phyloP scores from a whole-genome alignment of 1,284 basidiomycete genomes.

The Phlebopus sp. region DNA sequence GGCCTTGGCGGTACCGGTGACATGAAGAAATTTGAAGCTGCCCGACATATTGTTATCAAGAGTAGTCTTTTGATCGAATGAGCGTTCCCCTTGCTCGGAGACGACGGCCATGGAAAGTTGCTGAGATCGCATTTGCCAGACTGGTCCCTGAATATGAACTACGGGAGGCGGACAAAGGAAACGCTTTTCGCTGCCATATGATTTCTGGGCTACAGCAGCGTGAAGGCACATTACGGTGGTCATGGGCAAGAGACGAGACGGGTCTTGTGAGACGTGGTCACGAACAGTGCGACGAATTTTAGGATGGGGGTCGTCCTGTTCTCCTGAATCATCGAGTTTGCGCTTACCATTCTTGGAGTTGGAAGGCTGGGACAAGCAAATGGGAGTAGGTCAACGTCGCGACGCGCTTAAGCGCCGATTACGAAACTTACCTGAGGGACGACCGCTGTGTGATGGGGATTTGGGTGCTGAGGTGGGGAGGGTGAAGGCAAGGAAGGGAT shows the following conservation, averaged over 20 bases:
- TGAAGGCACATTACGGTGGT: slow-evolving; percentile 86
- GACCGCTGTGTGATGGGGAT: slow-evolving; percentile 28
- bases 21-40: slow-evolving; percentile 89
- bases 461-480: slow-evolving; percentile 26
- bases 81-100: slow-evolving; percentile 78
- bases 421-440: slow-evolving; percentile 29
- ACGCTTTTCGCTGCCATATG: slow-evolving; percentile 89
- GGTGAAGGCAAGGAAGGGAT: slow-evolving; percentile 25
- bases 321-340: slow-evolving; percentile 68
- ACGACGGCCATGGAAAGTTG: slow-evolving; percentile 84
- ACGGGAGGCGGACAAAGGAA: slow-evolving; percentile 88
- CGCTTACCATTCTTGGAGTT: slow-evolving; percentile 52
- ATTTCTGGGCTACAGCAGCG: slow-evolving; percentile 89
- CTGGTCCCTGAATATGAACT: slow-evolving; percentile 82
- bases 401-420: slow-evolving; percentile 32
- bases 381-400: slow-evolving; percentile 12
- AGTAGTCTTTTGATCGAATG: slow-evolving; percentile 77
- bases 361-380: slow-evolving; percentile 30
- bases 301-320: slow-evolving; percentile 66
- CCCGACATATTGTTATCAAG: slow-evolving; percentile 79
- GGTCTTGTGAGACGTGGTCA: slow-evolving; percentile 72
- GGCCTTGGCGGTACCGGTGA: slow-evolving; percentile 83
- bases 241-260: slow-evolving; percentile 73
- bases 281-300: slow-evolving; percentile 80
- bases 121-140: slow-evolving; percentile 76